Conservation (phyloP, 129 eudicot species). For the Artemisia tridentata region DNA sequence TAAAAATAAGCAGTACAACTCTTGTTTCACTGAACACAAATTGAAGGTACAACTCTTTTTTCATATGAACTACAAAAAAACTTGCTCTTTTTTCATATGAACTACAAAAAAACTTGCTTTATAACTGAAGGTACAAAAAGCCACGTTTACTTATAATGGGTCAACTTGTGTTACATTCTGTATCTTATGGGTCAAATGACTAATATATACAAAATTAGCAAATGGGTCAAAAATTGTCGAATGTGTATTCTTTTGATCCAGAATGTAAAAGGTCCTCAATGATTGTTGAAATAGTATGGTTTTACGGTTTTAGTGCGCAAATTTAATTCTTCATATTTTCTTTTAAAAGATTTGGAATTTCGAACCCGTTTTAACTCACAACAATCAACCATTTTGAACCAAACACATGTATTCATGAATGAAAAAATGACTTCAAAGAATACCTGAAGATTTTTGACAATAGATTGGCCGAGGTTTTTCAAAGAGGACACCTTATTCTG, state of each 20-base stretch:
- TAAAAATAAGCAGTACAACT: too few species aligned
- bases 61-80: too few species aligned
- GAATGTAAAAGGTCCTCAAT: too few species aligned
- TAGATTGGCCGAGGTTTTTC: conserved; percentile 85
- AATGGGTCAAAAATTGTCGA: neutral
- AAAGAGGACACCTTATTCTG: conserved; percentile 64
- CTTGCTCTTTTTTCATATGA: too few species aligned
- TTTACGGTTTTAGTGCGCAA: too few species aligned
- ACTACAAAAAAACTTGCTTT: too few species aligned
- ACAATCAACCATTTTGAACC: neutral
- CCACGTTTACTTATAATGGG: neutral
- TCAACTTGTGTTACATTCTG: neutral
- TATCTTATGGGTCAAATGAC: neutral
- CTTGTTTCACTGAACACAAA: too few species aligned
- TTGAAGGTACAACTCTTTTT: too few species aligned
- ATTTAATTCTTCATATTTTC: too few species aligned
- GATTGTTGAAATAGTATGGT: too few species aligned
- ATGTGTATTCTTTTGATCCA: neutral
- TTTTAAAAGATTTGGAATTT: too few species aligned
- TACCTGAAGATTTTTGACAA: conserved; percentile 97
- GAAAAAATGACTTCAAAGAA: neutral
- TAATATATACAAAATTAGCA: neutral
- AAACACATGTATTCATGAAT: neutral
- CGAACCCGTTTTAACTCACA: neutral
- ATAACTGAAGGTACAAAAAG: too few species aligned